A percentile compares a stretch with the other conserved stretches of the same genome.
Evolutionary conservation across 345 rosid species (phyloP).

Genomic region (Citrus hindsii): DNA sequence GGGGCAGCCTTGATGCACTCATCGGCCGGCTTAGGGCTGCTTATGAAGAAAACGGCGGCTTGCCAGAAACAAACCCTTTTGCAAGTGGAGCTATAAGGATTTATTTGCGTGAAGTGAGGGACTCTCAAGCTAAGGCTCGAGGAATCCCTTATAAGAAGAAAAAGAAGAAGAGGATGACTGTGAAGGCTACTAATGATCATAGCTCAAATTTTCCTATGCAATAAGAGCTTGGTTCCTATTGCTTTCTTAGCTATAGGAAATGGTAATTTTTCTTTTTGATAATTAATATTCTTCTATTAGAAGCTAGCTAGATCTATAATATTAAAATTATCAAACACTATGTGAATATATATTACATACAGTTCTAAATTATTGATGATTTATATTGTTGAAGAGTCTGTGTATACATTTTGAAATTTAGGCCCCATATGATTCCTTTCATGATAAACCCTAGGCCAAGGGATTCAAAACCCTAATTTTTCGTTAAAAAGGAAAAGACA

Average conservation of each 20-base stretch:
- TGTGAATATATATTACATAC: too few relatives aligned
- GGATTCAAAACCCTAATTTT: constrained; percentile 45
- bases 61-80: constrained; percentile 82
- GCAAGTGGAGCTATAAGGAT: constrained; percentile 69
- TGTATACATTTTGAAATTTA: neutral
- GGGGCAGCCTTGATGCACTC: constrained; percentile 94
- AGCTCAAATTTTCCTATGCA: constrained; percentile 44
- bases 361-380: too few relatives aligned
- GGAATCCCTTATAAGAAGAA: constrained; percentile 91
- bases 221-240: constrained; percentile 21
- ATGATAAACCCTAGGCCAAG: constrained; percentile 32
- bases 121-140: constrained; percentile 78
- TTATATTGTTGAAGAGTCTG: neutral
- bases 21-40: constrained; percentile 90
- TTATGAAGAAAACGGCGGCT: constrained; percentile 77
- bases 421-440: constrained; percentile 6
- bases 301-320: neutral
- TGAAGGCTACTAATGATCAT: constrained; percentile 26
- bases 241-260: constrained; percentile 10
- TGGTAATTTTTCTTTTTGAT: constrained; percentile 16
- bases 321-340: neutral
- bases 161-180: constrained; percentile 59
- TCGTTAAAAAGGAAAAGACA: constrained; percentile 13
- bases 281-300: neutral
- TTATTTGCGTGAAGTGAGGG: constrained; percentile 76